Base-by-base conservation (phyloP, 2,329 filamentous ascomycete genomes). In the Phaeosphaeriaceae sp. region DNA sequence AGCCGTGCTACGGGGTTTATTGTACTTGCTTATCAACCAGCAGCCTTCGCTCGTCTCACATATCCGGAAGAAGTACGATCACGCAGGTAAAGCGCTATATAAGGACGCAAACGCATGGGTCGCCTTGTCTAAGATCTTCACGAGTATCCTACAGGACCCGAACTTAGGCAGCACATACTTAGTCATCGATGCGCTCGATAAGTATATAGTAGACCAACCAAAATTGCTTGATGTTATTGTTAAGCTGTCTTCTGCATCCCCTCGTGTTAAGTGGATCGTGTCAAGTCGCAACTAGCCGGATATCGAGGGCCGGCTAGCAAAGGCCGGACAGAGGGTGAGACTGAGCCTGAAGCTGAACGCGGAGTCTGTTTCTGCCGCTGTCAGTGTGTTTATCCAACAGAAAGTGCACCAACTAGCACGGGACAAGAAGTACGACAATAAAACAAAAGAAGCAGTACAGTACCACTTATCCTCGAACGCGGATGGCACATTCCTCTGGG, bases 121-220 rank as follows among this genome's bases (percentile, higher is more conserved):
- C n/a, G n/a, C n/a, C n/a, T n/a, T n/a, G n/a, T n/a, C n/a, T n/a
- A n/a, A n/a, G n/a, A n/a, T n/a, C n/a, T n/a, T n/a, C n/a, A n/a
- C n/a, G n/a, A 81, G 53, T 2, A 77, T 82, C 11, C 47, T 82
- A 3, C 15, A 68, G 13, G 74, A 79, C 37, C 47, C 52, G 4
- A 61, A 11, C 43, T 48, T 0, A 34, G 36, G 8, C 1, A 45
- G 36, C 3, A 35, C 32, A 16, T 54, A 50, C 21, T 26, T 54
- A 20, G 18, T 55, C 20, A 30, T 55, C 21, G 48, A 55, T 30
- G 52, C 52, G n/a, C 52, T 55, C 2, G 52, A 55, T 26, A 45
- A 55, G 35, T 55, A 48, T 33, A 41, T 38, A 12, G 32, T 26
- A 13, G 42, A 42, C 38, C 48, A 15, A 36, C 34, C 2, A 28